A percentile compares a stretch with the other conserved stretches of the same genome.
Conservation (phyloP, 768 basidiomycete genomes). For the Candolleomyces aberdarensis region DNA sequence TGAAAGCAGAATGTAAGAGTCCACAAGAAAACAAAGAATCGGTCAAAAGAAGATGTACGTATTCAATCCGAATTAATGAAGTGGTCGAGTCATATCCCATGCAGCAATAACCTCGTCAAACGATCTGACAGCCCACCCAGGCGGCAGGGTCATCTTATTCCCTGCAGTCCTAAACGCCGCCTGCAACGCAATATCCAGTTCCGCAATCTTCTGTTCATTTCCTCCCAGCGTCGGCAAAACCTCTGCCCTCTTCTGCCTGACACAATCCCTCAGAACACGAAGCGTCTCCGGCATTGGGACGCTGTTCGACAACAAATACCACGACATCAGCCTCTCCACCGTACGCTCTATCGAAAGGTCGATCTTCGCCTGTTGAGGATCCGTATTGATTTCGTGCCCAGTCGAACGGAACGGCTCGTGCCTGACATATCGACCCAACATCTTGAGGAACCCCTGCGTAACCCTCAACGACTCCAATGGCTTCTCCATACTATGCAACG, state of each 20-base stretch:
- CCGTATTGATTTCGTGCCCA: not conserved
- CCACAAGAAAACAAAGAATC: no score
- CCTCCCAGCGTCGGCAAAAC: constrained; percentile 15
- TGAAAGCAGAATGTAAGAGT: no score
- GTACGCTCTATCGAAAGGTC: constrained; percentile 4
- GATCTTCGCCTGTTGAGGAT: no score
- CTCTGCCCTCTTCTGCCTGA: constrained; percentile 51
- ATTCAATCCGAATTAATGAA: constrained; percentile 7
- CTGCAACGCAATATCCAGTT: constrained; percentile 57
- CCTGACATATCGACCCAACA: constrained; percentile 53
- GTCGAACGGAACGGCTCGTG: constrained; percentile 37
- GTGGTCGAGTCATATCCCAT: constrained; percentile 37
- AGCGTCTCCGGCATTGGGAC: constrained; percentile 73
- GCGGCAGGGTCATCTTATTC: constrained; percentile 68
- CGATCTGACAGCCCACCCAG: constrained; percentile 68
- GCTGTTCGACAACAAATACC: constrained; percentile 69
- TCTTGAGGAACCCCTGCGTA: constrained; percentile 36
- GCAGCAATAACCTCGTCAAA: constrained; percentile 62
- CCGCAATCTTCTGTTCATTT: constrained; percentile 16
- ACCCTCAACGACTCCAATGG: constrained; percentile 47
- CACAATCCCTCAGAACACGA: constrained; percentile 50
- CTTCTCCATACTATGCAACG: constrained; percentile 59
- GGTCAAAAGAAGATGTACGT: no score
- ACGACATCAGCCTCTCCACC: constrained; percentile 46
- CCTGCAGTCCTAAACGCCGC: constrained; percentile 88